Conservation (phyloP, 1,139 yeast species). For the Hansenula lynferdii region DNA sequence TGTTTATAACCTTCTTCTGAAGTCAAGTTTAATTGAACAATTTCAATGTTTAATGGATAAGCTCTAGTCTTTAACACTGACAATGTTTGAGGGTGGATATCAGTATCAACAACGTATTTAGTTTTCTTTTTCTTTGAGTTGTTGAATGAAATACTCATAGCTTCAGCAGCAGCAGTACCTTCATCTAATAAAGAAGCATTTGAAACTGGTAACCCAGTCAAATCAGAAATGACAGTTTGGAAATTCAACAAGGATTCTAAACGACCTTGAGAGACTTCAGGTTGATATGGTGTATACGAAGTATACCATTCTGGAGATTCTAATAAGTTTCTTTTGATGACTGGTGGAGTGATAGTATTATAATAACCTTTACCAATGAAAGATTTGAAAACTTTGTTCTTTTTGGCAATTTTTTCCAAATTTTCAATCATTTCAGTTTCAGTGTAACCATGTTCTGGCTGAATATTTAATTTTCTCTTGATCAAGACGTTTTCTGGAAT, state of each 20-base stretch:
- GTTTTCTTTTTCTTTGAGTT: constrained; percentile 61
- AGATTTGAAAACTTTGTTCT: constrained; percentile 66
- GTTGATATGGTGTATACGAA: constrained; percentile 96
- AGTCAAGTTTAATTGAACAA: constrained; percentile 55
- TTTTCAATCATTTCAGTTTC: constrained; percentile 78
- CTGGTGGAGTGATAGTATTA: constrained; percentile 87
- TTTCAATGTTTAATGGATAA: constrained; percentile 61
- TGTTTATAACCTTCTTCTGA: constrained; percentile 35
- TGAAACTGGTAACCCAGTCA: constrained; percentile 90
- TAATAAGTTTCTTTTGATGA: constrained; percentile 83
- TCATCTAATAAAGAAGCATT: constrained; percentile 94
- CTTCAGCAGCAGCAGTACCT: constrained; percentile 98
- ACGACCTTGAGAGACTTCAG: constrained; percentile 96
- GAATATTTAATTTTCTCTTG: constrained; percentile 62
- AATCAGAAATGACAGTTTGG: constrained; percentile 84
- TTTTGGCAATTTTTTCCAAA: constrained; percentile 61
- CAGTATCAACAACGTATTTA: constrained; percentile 67
- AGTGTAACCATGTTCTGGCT: constrained; percentile 63
- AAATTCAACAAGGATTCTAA: constrained; percentile 83
- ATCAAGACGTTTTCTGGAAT: constrained; percentile 75
- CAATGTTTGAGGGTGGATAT: constrained; percentile 82
- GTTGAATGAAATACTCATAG: constrained; percentile 82
- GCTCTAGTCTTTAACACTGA: constrained; percentile 80
- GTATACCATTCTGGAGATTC: constrained; percentile 99
- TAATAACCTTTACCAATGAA: constrained; percentile 94